Evolutionary conservation across 2,329 filamentous ascomycete species (phyloP).

Genomic region (Cryphonectria japonica): DNA sequence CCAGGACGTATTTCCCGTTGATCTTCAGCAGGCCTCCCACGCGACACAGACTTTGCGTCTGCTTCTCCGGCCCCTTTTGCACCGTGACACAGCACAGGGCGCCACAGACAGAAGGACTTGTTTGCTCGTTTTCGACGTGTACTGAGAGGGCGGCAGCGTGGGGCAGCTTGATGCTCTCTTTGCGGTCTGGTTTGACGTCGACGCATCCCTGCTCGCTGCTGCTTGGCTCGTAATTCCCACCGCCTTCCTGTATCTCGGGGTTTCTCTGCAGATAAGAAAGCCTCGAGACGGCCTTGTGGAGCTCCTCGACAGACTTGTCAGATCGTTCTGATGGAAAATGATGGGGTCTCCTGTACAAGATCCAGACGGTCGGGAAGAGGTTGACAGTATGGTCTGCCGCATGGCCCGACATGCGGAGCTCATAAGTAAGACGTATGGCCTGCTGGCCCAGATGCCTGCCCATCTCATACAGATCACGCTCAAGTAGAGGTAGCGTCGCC

Average conservation of each 20-base stretch:
- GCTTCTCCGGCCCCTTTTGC: neutral
- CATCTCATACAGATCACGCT: slow-evolving; percentile 19
- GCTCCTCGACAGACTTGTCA: slow-evolving; percentile 7
- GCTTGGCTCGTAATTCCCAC: slow-evolving; percentile 18
- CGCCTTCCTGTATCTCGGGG: slow-evolving; percentile 26
- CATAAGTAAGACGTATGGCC: slow-evolving; percentile 20
- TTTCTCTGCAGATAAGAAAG: slow-evolving; percentile 19
- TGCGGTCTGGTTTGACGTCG: slow-evolving; percentile 15
- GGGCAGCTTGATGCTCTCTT: slow-evolving; percentile 19
- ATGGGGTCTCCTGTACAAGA: slow-evolving; percentile 10
- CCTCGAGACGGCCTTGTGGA: slow-evolving; percentile 18
- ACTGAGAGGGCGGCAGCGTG: slow-evolving; percentile 18
- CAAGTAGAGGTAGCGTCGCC: slow-evolving; percentile 21
- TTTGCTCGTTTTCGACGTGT: slow-evolving; percentile 16
- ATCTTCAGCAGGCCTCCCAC: slow-evolving; percentile 25
- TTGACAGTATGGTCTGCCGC: slow-evolving; percentile 2
- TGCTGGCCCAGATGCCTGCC: slow-evolving; percentile 23
- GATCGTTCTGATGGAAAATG: neutral
- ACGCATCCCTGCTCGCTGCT: slow-evolving; percentile 13
- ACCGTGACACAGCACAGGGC: slow-evolving; percentile 23
- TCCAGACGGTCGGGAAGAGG: slow-evolving; percentile 23
- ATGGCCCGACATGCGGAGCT: slow-evolving; percentile 26
- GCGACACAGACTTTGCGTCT: slow-evolving; percentile 18
- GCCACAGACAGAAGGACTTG: slow-evolving; percentile 16
- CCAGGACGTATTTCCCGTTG: slow-evolving; percentile 26